These are phyloP conservation scores for Plenodomus tracheiphilus DNA, from an alignment of 2,329 filamentous ascomycete species.

Conservation along the genomic window DNA sequence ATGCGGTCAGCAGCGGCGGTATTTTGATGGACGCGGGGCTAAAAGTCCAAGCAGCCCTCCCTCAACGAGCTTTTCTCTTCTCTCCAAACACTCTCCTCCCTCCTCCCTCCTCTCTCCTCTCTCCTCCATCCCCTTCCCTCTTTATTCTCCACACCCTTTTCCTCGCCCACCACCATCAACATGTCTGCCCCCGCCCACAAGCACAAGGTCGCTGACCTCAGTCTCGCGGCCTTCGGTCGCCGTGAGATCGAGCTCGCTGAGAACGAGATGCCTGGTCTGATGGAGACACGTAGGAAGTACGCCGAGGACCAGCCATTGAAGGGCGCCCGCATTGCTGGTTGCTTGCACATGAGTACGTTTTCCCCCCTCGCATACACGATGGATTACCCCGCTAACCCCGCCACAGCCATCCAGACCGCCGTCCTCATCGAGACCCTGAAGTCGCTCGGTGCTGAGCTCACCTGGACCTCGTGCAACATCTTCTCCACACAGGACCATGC, in stretches of 20 bases:
- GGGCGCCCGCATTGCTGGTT: conserved; percentile 94
- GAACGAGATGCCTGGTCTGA: conserved; percentile 90
- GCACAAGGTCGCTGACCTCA: conserved; percentile 98
- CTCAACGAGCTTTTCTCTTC: conserved; percentile 9
- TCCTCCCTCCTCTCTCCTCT: conserved; percentile 11
- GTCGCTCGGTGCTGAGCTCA: conserved; percentile 94
- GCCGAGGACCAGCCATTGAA: conserved; percentile 88
- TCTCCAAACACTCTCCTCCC: conserved; percentile 4
- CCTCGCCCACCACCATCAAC: conserved; percentile 36
- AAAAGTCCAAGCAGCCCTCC: conserved; percentile 6
- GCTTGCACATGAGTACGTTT: conserved; percentile 88
- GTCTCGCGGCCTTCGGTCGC: conserved; percentile 96
- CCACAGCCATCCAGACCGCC: conserved; percentile 88
- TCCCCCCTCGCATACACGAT: not conserved
- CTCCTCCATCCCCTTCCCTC: conserved; percentile 16
- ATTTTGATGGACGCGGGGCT: conserved; percentile 11
- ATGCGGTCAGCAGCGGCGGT: conserved; percentile 4
- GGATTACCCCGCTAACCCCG: conserved; percentile 13
- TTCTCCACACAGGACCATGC: conserved; percentile 99
- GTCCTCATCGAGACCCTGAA: conserved; percentile 98
- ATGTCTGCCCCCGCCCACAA: conserved; percentile 82
- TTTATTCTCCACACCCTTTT: conserved; percentile 12
- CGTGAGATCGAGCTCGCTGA: conserved; percentile 99
- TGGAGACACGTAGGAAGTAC: conserved; percentile 93
- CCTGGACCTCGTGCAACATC: conserved; percentile 99